Evolutionary conservation across 495 filamentous ascomycete species (phyloP).

Genomic region (Terfezia claveryi): DNA sequence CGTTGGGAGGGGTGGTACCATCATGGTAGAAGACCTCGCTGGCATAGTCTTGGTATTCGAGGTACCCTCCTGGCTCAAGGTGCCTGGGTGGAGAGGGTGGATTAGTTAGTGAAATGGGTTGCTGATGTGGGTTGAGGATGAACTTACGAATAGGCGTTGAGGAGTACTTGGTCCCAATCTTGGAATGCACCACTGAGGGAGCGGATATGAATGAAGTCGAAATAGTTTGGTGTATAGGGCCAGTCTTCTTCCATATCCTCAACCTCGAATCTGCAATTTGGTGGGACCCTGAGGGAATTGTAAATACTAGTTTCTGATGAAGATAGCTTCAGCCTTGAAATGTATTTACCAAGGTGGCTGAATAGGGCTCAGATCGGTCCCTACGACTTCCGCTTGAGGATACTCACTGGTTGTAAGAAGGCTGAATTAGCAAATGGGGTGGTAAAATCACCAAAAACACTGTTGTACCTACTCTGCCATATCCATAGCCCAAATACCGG

Average conservation of each 20-base stretch:
- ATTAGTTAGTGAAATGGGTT: too few species aligned
- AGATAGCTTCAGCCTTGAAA: not conserved
- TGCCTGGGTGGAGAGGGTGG: conserved; percentile 6
- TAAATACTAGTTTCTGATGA: not conserved
- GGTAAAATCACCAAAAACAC: not conserved
- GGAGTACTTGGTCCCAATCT: conserved; percentile 28
- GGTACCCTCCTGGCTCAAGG: conserved; percentile 25
- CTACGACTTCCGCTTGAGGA: conserved; percentile 34
- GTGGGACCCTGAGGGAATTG: conserved; percentile 15
- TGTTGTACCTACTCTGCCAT: not conserved
- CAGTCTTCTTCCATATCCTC: conserved; percentile 30
- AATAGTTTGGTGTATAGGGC: conserved; percentile 22
- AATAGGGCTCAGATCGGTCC: conserved; percentile 41
- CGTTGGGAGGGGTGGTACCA: conserved; percentile 26
- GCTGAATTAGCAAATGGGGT: not conserved
- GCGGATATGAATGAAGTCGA: conserved; percentile 44
- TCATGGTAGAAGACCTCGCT: conserved; percentile 30
- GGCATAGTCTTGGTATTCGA: conserved; percentile 30
- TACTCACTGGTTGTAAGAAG: conserved; percentile 19
- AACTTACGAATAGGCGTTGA: conserved; percentile 8
- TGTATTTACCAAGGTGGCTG: conserved; percentile 29
- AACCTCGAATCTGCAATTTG: conserved; percentile 31
- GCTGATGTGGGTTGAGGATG: not conserved
- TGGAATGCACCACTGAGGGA: conserved; percentile 31
- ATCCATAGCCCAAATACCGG: conserved; percentile 21